These are phyloP conservation scores for Sugiyamaella marilandica DNA, from an alignment of 805 yeast species.

Conservation along the genomic window DNA sequence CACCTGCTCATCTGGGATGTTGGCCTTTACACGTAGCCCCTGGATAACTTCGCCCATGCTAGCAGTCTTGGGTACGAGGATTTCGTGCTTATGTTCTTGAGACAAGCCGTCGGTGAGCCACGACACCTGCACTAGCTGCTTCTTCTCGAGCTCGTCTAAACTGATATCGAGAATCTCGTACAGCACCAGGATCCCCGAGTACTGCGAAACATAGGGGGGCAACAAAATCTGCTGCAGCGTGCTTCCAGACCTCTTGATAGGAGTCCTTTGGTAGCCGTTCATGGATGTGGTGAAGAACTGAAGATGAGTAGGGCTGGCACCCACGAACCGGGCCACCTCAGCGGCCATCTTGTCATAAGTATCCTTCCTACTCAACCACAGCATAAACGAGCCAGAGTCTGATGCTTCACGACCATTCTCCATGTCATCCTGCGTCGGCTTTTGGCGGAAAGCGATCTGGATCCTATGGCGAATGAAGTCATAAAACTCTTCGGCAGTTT, in stretches of 20 bases:
- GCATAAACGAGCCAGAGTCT: conserved; percentile 32
- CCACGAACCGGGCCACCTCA: conserved; percentile 52
- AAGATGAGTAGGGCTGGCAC: conserved; percentile 54
- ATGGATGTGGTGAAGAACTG: conserved; percentile 61
- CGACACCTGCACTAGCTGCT: conserved; percentile 58
- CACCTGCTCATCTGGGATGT: conserved; percentile 41
- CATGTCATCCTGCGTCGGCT: conserved; percentile 20
- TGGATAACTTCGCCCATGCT: conserved; percentile 51
- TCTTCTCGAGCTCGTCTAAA: conserved; percentile 68
- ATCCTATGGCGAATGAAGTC: conserved; percentile 32
- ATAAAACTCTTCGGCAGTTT: conserved; percentile 27
- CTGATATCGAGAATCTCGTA: conserved; percentile 77
- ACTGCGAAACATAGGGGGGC: conserved; percentile 16
- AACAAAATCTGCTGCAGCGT: conserved; percentile 35
- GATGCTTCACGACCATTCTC: conserved; percentile 13
- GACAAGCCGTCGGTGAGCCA: conserved; percentile 74
- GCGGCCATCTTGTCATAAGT: conserved; percentile 55
- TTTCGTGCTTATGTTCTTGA: conserved; percentile 62
- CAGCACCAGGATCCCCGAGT: conserved; percentile 39
- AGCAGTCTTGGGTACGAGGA: conserved; percentile 62
- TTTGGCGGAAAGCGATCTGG: conserved; percentile 22
- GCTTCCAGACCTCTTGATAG: conserved; percentile 32
- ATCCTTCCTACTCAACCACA: conserved; percentile 66
- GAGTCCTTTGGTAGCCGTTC: conserved; percentile 43
- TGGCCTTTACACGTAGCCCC: conserved; percentile 52